Conservation (phyloP, 345 rosid genomes). For the Abelmoschus esculentus region DNA sequence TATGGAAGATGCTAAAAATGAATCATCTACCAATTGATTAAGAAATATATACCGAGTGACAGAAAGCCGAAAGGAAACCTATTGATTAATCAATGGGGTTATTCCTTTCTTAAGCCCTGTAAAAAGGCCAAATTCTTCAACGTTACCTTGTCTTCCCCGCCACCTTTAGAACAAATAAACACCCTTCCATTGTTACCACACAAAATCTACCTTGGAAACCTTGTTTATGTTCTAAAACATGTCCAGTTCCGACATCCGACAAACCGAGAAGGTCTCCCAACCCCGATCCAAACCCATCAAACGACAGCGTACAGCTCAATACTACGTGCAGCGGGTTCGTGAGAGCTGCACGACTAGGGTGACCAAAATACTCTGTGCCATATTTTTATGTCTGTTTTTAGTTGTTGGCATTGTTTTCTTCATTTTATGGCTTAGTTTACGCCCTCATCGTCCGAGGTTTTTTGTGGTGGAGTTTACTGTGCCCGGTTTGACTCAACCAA, state of each 20-base stretch:
- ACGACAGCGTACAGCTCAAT: slow-evolving; percentile 31
- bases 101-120: too few species aligned
- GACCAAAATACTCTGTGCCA: slow-evolving; percentile 47
- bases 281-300: background rate
- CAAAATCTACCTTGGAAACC: background rate
- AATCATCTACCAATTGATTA: too few species aligned
- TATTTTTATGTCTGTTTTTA: slow-evolving; percentile 45
- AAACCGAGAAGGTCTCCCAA: slow-evolving; percentile 2
- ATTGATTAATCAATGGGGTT: too few species aligned
- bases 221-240: slow-evolving; percentile 13
- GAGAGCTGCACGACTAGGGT: slow-evolving; percentile 58
- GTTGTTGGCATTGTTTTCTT: slow-evolving; percentile 40
- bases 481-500: slow-evolving; percentile 36
- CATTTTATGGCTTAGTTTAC: slow-evolving; percentile 71
- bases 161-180: background rate
- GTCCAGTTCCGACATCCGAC: slow-evolving; percentile 17
- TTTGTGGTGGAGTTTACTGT: slow-evolving; percentile 37
- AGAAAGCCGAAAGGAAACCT: too few species aligned
- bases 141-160: too few species aligned
- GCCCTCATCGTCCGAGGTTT: slow-evolving; percentile 80
- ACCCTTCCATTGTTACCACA: background rate
- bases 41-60: too few species aligned
- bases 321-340: slow-evolving; percentile 47
- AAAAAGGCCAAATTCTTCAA: too few species aligned
- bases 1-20: too few species aligned